Conservation (phyloP, 768 basidiomycete species). For the Leccinellum luteum region DNA sequence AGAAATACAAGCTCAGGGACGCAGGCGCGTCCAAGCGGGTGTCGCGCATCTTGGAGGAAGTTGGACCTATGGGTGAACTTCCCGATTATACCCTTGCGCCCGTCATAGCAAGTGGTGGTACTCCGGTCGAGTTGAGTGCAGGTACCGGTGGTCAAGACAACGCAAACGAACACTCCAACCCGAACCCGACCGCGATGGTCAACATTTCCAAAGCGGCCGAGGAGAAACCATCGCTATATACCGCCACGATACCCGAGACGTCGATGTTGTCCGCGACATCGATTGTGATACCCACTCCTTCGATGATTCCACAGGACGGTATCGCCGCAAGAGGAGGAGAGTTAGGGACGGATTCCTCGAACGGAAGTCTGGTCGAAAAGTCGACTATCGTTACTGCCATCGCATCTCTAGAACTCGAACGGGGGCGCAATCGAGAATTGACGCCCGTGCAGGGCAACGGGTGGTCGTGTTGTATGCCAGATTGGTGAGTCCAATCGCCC, state of each 20-base stretch:
- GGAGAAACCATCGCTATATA: conserved; percentile 6
- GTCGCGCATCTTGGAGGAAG: conserved; percentile 32
- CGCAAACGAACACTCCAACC: neutral
- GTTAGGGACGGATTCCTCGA: conserved; percentile 47
- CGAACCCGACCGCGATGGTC: neutral
- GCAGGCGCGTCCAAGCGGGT: conserved; percentile 13
- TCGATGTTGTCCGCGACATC: conserved; percentile 1
- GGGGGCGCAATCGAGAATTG: conserved; percentile 52
- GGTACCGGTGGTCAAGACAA: neutral
- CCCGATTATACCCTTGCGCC: conserved; percentile 28
- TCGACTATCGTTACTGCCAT: conserved; percentile 30
- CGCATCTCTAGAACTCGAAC: conserved; percentile 36
- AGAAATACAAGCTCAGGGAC: conserved; percentile 21
- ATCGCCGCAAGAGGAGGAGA: conserved; percentile 17
- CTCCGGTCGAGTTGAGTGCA: neutral
- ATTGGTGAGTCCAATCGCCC: conserved; percentile 40
- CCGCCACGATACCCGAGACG: conserved; percentile 1
- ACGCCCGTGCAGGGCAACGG: conserved; percentile 56
- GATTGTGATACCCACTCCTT: conserved; percentile 10
- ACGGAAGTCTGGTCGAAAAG: conserved; percentile 44
- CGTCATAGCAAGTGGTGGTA: neutral
- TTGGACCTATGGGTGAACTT: conserved; percentile 45
- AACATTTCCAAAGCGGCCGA: neutral
- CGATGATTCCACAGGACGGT: neutral
- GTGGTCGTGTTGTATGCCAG: conserved; percentile 27